Evolutionary conservation across 805 yeast genomes (phyloP).

Genomic region (Saturnispora sekii): DNA sequence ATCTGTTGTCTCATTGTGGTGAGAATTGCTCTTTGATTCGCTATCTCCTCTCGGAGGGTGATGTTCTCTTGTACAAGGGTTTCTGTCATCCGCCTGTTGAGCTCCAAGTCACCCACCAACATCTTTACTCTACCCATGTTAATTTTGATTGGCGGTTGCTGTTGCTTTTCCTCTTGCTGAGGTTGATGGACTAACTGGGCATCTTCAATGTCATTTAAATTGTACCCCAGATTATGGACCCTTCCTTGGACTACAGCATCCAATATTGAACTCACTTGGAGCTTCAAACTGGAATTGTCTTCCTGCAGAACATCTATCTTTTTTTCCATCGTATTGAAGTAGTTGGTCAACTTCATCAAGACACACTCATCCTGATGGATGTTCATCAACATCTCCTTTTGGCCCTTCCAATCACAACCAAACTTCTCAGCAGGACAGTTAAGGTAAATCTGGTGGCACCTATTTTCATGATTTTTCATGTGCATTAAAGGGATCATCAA

Average conservation of each 20-base stretch:
- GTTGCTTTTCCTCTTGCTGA: not conserved
- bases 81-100: constrained; percentile 18
- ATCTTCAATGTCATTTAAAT: constrained; percentile 35
- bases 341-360: constrained; percentile 20
- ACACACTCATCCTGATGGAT: constrained; percentile 25
- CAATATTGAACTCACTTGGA: constrained; percentile 36
- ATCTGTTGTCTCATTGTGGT: constrained; percentile 41
- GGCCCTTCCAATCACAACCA: constrained; percentile 42
- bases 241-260: constrained; percentile 41
- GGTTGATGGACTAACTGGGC: constrained; percentile 14
- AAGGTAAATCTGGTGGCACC: constrained; percentile 32
- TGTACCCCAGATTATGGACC: constrained; percentile 40
- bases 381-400: constrained; percentile 21
- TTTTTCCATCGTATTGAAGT: constrained; percentile 21
- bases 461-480: constrained; percentile 31
- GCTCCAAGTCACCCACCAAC: constrained; percentile 18
- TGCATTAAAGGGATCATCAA: constrained; percentile 32
- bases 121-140: constrained; percentile 30
- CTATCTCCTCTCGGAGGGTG: constrained; percentile 38
- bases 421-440: constrained; percentile 38
- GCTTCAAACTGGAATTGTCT: constrained; percentile 33
- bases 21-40: constrained; percentile 34
- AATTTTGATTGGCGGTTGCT: constrained; percentile 24
- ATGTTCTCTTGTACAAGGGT: constrained; percentile 19
- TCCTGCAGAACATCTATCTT: constrained; percentile 23